Conservation (phyloP, 2,329 filamentous ascomycete species). For the Fusarium dlaminii region DNA sequence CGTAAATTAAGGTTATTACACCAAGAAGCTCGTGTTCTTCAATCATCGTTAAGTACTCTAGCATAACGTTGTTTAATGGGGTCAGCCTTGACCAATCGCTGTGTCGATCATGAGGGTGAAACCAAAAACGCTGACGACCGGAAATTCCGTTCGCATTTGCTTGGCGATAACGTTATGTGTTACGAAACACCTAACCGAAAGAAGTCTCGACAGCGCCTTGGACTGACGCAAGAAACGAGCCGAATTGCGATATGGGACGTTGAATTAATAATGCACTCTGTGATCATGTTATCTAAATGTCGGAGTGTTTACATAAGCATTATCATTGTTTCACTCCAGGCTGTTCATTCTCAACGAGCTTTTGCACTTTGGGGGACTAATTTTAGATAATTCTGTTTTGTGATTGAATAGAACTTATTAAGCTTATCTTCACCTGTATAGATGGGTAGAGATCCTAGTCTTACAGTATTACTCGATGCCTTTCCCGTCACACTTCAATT, state of each 20-base stretch:
- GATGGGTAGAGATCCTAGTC: no score
- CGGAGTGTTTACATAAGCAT: background rate
- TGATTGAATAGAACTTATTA: rapidly evolving
- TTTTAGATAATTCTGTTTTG: rapidly evolving
- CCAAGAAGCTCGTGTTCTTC: rapidly evolving
- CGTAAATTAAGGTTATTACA: rapidly evolving
- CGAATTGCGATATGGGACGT: rapidly evolving
- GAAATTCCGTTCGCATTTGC: background rate
- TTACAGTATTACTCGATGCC: background rate
- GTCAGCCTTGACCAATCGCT: rapidly evolving
- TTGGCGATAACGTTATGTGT: background rate
- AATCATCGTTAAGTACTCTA: rapidly evolving
- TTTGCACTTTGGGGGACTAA: rapidly evolving
- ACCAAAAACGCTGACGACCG: rapidly evolving
- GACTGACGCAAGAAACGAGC: rapidly evolving
- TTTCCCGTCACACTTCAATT: background rate
- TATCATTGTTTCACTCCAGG: rapidly evolving
- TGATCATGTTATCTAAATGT: background rate
- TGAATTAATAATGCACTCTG: background rate
- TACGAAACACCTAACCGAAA: background rate
- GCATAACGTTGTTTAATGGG: background rate
- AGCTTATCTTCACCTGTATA: no score
- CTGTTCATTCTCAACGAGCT: rapidly evolving
- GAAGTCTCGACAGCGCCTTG: no score
- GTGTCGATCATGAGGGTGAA: rapidly evolving